Base-by-base conservation (phyloP, 371 early-diverging fungal genomes). In the Mucor plumbeus region DNA sequence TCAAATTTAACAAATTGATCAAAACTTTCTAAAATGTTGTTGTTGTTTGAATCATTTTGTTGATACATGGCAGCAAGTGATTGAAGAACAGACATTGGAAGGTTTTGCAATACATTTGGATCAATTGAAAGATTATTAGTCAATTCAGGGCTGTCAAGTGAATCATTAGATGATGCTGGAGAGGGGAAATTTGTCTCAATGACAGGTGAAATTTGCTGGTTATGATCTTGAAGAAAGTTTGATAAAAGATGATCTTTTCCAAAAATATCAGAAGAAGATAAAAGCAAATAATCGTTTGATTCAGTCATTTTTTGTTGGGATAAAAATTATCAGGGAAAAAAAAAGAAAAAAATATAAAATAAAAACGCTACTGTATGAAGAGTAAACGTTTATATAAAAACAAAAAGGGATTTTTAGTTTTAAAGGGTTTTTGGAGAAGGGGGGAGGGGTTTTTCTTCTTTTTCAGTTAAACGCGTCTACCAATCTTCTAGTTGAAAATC, bases 1-100 rank as follows among this genome's bases (percentile, higher is more conserved):
- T 77, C 78, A 72, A 74, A 77, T 50, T 72, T 70, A 33, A 77
- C 78, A 70, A 77, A 77, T 59, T 77, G 78, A 54, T 77, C 78
- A 66, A 77, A 72, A 9, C 50, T 57, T n/a, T 74, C 72, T 9
- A 61, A n/a, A 26, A 26, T 26, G 26, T 26, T 26, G 26, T 26
- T 26, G n/a, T 34, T 21, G 35, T 63, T 53, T 1, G 15, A 10
- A 13, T 48, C 21, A 33, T 75, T 59, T 26, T 64, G 68, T 40
- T 76, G 76, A n/a, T 71, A 75, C 62, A 76, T 69, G 61, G 73
- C 67, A 56, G 76, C 73, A 36, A 74, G 63, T 34, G 68, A 67
- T 41, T 74, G 70, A 21, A 71, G 64, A 13, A 69, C 72, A 62
- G 79, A 65, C 10, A 69, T 65, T 10, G 79, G 79, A 11, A 75